phyloP scores from a whole-genome alignment of 352 stramenopile species.

The Phytophthora ohioensis region DNA sequence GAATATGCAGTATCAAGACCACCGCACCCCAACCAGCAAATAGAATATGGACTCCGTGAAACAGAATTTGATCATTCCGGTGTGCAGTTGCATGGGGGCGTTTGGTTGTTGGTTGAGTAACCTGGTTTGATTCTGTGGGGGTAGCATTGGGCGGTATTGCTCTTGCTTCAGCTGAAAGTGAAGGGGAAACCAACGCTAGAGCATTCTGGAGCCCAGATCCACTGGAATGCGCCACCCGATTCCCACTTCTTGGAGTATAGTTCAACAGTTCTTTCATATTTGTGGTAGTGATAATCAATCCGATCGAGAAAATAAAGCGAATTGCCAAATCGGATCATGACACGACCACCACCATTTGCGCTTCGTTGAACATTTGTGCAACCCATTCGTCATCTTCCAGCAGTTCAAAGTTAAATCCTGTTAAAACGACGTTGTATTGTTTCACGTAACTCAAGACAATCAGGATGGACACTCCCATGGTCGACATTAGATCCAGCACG shows the following conservation, averaged over 20 bases:
- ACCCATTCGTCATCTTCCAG: conserved; percentile 36
- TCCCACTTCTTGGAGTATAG: too few species aligned
- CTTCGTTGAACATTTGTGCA: conserved; percentile 29
- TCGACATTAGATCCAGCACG: conserved; percentile 28
- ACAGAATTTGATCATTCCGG: not conserved
- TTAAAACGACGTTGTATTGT: not conserved
- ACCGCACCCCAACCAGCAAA: conserved; percentile 29
- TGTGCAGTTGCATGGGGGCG: too few species aligned
- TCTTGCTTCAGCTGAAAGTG: too few species aligned
- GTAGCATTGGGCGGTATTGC: too few species aligned
- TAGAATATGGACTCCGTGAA: conserved; percentile 2
- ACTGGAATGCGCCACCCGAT: too few species aligned
- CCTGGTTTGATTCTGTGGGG: too few species aligned
- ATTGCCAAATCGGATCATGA: conserved; percentile 33
- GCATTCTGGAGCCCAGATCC: too few species aligned
- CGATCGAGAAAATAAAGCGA: conserved; percentile 24
- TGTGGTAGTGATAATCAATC: conserved; percentile 19
- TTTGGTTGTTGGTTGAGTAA: too few species aligned
- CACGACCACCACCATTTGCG: conserved; percentile 34
- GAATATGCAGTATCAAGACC: conserved; percentile 29
- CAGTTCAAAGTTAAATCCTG: conserved; percentile 12
- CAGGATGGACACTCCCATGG: conserved; percentile 13
- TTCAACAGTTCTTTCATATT: conserved; percentile 8
- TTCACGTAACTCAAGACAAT: conserved; percentile 17
- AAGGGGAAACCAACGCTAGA: too few species aligned